Evolutionary conservation across 2,329 filamentous ascomycete species (phyloP).

Genomic region (Metarhizium album): DNA sequence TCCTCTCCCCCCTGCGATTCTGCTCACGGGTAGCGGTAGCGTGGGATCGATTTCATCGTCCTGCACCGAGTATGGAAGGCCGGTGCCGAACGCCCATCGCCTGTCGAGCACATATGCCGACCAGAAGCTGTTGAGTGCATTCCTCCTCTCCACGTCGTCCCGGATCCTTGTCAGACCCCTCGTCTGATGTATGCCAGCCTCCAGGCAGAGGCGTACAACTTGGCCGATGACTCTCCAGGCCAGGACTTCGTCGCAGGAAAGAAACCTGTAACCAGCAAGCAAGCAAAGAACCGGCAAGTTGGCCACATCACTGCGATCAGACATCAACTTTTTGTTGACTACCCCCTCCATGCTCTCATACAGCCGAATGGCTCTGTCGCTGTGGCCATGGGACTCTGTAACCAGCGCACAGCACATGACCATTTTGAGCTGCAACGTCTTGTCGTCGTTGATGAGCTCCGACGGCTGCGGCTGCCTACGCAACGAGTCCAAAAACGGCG

Average conservation of each 20-base stretch:
- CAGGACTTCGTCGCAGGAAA: slow-evolving; percentile 74
- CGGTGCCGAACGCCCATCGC: slow-evolving; percentile 82
- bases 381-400: slow-evolving; percentile 70
- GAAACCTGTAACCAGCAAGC: slow-evolving; percentile 62
- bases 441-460: slow-evolving; percentile 34
- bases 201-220: slow-evolving; percentile 66
- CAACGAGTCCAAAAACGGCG: slow-evolving; percentile 56
- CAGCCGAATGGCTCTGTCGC: slow-evolving; percentile 59
- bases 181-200: slow-evolving; percentile 72
- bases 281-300: slow-evolving; percentile 42
- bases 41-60: slow-evolving; percentile 76
- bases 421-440: slow-evolving; percentile 67
- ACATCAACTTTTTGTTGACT: slow-evolving; percentile 55
- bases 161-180: slow-evolving; percentile 61
- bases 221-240: slow-evolving; percentile 83
- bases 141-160: slow-evolving; percentile 56
- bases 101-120: slow-evolving; percentile 75
- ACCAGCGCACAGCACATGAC: slow-evolving; percentile 69
- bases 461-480: slow-evolving; percentile 23
- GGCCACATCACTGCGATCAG: slow-evolving; percentile 35
- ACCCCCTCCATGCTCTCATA: slow-evolving; percentile 66
- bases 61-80: slow-evolving; percentile 74
- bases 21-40: slow-evolving; percentile 65
- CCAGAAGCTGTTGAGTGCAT: slow-evolving; percentile 71
- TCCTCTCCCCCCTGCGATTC: neutral